phyloP scores from a whole-genome alignment of 768 basidiomycete species.

The Naganishia vishniacii region DNA sequence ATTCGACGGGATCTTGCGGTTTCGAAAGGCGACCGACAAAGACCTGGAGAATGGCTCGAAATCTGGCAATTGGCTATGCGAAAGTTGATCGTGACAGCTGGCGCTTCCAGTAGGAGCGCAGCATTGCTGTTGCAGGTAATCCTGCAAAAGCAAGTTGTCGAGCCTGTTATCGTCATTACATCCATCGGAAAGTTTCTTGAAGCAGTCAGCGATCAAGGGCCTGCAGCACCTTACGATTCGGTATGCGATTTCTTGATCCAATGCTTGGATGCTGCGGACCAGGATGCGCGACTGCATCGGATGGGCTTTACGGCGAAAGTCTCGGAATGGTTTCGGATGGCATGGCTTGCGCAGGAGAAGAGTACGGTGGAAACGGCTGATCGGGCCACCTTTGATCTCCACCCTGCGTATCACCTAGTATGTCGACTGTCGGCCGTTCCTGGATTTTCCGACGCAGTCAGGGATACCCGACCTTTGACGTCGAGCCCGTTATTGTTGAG shows the following conservation, averaged over 20 bases:
- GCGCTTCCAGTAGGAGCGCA: constrained; percentile 64
- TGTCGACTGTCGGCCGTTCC: neutral
- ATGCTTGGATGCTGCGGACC: constrained; percentile 65
- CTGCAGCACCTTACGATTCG: constrained; percentile 76
- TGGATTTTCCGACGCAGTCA: neutral
- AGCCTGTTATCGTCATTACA: constrained; percentile 57
- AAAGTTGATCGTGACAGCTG: constrained; percentile 60
- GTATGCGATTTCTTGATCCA: constrained; percentile 75
- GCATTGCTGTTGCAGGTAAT: constrained; percentile 64
- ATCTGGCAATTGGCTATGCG: constrained; percentile 80
- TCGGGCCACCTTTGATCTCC: neutral
- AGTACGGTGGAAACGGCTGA: neutral
- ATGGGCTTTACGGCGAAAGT: constrained; percentile 84
- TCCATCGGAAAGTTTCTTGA: constrained; percentile 75
- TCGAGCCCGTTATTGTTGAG: constrained; percentile 33
- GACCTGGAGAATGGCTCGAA: constrained; percentile 60
- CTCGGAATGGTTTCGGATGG: constrained; percentile 69
- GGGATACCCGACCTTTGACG: neutral
- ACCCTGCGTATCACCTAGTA: neutral
- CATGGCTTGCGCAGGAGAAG: constrained; percentile 53
- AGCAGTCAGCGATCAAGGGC: constrained; percentile 86
- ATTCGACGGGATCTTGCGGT: neutral
- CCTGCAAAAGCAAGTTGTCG: constrained; percentile 50
- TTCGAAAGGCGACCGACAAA: neutral
- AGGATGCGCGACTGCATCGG: constrained; percentile 75